Conservation (phyloP, 306 rosid genomes). For the Quercus cerris region DNA sequence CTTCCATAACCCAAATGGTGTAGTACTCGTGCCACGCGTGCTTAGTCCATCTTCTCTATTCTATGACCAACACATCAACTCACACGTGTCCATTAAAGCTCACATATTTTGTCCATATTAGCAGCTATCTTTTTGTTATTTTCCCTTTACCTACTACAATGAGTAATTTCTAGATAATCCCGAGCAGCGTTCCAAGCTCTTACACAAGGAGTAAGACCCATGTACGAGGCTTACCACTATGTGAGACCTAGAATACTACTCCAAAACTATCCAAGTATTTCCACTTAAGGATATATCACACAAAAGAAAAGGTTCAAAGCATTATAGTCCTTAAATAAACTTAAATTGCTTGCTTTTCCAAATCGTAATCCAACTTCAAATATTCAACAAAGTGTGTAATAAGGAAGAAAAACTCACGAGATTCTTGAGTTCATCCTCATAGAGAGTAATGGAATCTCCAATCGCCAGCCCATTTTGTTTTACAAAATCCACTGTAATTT, state of each 20-base stretch:
- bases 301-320: not conserved
- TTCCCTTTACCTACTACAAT: not conserved
- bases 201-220: no score
- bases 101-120: not conserved
- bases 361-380: not conserved
- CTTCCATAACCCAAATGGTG: not conserved
- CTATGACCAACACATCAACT: not conserved
- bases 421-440: slow-evolving; percentile 44
- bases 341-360: not conserved
- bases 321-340: not conserved
- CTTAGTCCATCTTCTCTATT: not conserved
- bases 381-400: not conserved
- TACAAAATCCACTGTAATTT: slow-evolving; percentile 50
- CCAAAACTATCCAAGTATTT: no score
- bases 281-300: not conserved
- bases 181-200: fast-evolving
- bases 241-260: no score
- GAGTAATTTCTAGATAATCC: no score
- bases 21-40: not conserved
- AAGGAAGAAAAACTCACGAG: slow-evolving; percentile 49
- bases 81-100: not conserved
- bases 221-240: no score
- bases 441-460: slow-evolving; percentile 57
- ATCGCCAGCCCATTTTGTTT: slow-evolving; percentile 31
- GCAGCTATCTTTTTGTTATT: not conserved